Evolutionary conservation across 2,329 filamentous ascomycete species (phyloP).

Genomic region (Fonsecaea pedrosoi): DNA sequence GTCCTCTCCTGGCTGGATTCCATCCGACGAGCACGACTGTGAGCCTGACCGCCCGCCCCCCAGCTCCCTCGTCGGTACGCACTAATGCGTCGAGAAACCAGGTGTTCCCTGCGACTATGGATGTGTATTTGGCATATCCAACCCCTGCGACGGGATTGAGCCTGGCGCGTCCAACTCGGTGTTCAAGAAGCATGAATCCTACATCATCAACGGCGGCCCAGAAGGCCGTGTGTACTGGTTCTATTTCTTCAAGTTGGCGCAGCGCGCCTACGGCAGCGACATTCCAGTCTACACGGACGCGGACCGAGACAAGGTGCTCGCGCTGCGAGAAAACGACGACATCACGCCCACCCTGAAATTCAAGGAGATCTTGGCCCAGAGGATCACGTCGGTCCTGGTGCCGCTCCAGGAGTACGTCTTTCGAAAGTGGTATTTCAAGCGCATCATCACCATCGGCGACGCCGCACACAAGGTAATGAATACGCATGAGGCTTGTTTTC

Average conservation of each 20-base stretch:
- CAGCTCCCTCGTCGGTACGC: no score
- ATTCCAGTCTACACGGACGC: constrained; percentile 45
- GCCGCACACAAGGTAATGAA: constrained; percentile 50
- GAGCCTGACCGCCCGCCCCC: background rate
- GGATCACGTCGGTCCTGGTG: constrained; percentile 39
- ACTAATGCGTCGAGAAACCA: constrained; percentile 15
- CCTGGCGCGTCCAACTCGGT: constrained; percentile 22
- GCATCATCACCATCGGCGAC: constrained; percentile 52
- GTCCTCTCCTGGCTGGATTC: background rate
- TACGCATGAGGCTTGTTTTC: background rate
- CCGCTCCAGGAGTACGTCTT: constrained; percentile 49
- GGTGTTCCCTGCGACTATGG: constrained; percentile 36
- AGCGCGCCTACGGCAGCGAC: constrained; percentile 37
- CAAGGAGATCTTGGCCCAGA: constrained; percentile 45
- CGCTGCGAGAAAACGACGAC: constrained; percentile 40
- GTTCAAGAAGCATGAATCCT: constrained; percentile 34
- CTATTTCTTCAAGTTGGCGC: constrained; percentile 40
- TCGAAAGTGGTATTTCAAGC: constrained; percentile 49
- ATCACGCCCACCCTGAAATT: constrained; percentile 45
- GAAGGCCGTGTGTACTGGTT: constrained; percentile 42
- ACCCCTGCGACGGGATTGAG: constrained; percentile 23
- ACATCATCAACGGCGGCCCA: constrained; percentile 29
- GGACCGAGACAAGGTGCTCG: constrained; percentile 43
- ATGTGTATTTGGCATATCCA: constrained; percentile 40
- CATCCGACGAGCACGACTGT: constrained; percentile 6